These are phyloP conservation scores for Spathaspora arborariae DNA, from an alignment of 805 yeast species.

Conservation along the genomic window DNA sequence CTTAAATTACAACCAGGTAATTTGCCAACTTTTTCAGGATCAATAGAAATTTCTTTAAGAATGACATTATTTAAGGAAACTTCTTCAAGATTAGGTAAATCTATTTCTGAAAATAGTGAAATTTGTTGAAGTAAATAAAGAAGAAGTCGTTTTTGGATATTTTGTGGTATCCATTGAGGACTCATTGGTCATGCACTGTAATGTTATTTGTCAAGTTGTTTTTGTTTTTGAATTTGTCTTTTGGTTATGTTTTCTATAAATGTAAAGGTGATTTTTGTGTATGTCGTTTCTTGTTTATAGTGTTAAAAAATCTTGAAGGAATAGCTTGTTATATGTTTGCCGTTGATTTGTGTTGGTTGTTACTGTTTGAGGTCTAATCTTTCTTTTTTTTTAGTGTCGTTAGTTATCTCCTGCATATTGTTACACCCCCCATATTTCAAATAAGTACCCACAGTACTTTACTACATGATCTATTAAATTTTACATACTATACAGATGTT, in stretches of 20 bases:
- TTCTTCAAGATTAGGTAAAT: conserved; percentile 70
- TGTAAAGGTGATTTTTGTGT: too few relatives aligned
- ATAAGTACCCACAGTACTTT: background rate
- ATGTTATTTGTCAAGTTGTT: background rate
- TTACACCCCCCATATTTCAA: background rate
- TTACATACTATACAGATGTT: conserved; percentile 5
- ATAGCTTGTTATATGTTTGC: background rate
- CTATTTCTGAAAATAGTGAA: conserved; percentile 76
- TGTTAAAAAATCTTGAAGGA: too few relatives aligned
- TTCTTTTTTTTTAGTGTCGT: background rate
- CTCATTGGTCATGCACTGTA: conserved; percentile 12
- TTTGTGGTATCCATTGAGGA: conserved; percentile 75
- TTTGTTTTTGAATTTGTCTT: background rate
- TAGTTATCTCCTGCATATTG: conserved; percentile 1
- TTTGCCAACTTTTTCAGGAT: conserved; percentile 61
- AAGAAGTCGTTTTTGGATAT: conserved; percentile 76
- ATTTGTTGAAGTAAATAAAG: conserved; percentile 78
- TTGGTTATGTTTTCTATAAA: too few relatives aligned
- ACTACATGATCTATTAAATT: background rate
- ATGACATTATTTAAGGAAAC: conserved; percentile 61
- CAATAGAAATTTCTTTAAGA: conserved; percentile 60
- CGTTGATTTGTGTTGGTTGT: background rate
- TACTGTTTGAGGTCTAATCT: background rate
- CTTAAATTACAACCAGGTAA: conserved; percentile 63
- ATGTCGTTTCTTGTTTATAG: too few relatives aligned